Base-by-base conservation (phyloP, 2,329 filamentous ascomycete species). In the Sporothrix pallida region DNA sequence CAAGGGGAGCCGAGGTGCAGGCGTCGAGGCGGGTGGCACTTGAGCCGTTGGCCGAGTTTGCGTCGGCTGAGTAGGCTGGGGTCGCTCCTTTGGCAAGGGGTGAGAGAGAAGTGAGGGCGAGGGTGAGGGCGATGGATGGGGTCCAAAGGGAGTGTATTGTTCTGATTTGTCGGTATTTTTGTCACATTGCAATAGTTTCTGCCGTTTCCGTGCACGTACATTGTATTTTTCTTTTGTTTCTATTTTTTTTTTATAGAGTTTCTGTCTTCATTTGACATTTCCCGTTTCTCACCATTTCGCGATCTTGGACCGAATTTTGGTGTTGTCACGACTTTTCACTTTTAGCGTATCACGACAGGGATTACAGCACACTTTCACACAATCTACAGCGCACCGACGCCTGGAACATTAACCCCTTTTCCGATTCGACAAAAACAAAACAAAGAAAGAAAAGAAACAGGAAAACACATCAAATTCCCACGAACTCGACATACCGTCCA, bases 1-100 rank as follows among this genome's bases (percentile, higher is more conserved):
- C 50, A 3, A 8, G 50, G 8, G 73, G 69, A 0, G 37, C 13
- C 2, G 42, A 60, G 20, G 73, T 74, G 62, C 69, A 72, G 37
- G 20, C 7, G 20, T 56, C 60, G 31, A 31, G 71, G 23, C 9
- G 15, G 56, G 70, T 71, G 44, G 70, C 37, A 12, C 69, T 71
- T 54, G 6, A 13, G 54, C 52, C 69, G 13, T 9, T 48, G 52
- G 8, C 10, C 17, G 26, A 23, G 67, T 17, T 20, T 37, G 31
- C 4, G 31, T 7, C 7, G 31, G 7, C 31, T 37, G 31, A 7
- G 31, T 7, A 5, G 31, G 31, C 31, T 37, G 31, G 7, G 31
- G 31, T 37, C 31, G 31, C 31, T 37, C 31, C 20, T 56, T 26
- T 42, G 15, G 48, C 1, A 15, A 17, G 15, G 46, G 8, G 48